phyloP scores from a whole-genome alignment of 768 basidiomycete genomes.

The Mycena crocata region DNA sequence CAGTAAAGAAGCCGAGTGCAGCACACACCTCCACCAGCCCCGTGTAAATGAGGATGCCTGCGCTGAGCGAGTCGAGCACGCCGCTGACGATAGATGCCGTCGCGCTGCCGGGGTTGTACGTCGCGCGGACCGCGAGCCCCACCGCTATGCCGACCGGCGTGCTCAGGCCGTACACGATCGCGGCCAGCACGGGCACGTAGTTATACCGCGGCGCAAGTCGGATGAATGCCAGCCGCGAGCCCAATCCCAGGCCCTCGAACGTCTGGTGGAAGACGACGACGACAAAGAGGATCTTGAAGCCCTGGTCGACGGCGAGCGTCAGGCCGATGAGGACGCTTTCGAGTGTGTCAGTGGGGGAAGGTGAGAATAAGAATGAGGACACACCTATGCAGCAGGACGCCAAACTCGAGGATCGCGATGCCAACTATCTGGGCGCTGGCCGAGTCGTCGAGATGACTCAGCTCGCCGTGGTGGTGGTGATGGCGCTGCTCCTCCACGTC shows the following conservation, averaged over 20 bases:
- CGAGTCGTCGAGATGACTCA: conserved; percentile 47
- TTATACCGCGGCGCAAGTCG: conserved; percentile 64
- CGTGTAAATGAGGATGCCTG: conserved; percentile 91
- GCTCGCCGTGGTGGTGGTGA: conserved; percentile 44
- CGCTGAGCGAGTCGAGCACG: conserved; percentile 84
- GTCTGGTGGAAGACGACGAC: conserved; percentile 95
- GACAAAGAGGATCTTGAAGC: conserved; percentile 87
- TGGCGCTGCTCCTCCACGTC: conserved; percentile 24
- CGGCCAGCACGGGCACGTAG: conserved; percentile 70
- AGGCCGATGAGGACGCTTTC: conserved; percentile 85
- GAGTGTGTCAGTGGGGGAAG: neutral
- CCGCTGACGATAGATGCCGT: conserved; percentile 88
- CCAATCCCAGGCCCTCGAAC: conserved; percentile 95
- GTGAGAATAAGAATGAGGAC: neutral
- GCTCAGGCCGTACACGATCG: conserved; percentile 76
- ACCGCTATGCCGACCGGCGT: conserved; percentile 91
- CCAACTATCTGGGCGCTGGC: conserved; percentile 82
- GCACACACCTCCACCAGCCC: conserved; percentile 81
- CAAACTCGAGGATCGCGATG: conserved; percentile 93
- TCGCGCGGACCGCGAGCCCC: conserved; percentile 80
- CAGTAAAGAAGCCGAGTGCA: neutral
- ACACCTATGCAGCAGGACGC: conserved; percentile 87
- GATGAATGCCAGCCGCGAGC: conserved; percentile 88
- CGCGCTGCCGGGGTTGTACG: conserved; percentile 85
- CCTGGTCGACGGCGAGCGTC: conserved; percentile 87